A percentile compares a stretch with the other conserved stretches of the same genome.
Evolutionary conservation across 768 basidiomycete species (phyloP).

Genomic region (Cystobasidium ongulense): DNA sequence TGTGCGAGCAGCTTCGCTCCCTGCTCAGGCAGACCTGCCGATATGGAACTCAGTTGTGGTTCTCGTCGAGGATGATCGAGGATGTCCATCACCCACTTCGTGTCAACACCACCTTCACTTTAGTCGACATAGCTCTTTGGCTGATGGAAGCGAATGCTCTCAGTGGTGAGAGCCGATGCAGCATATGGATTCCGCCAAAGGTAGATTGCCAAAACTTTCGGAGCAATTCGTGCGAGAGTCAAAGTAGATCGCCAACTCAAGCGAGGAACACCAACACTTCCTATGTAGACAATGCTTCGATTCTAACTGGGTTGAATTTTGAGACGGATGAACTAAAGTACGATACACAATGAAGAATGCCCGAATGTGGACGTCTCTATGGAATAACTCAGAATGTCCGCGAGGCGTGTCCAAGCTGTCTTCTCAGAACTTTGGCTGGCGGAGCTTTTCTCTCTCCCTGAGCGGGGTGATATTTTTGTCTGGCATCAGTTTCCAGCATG

Average conservation of each 20-base stretch:
- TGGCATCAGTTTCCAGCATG: neutral
- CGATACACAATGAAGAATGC: too few species aligned
- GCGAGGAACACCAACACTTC: neutral
- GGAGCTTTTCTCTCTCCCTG: constrained; percentile 16
- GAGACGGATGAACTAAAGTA: neutral
- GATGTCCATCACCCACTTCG: constrained; percentile 16
- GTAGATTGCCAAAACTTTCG: neutral
- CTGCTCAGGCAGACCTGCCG: constrained; percentile 25
- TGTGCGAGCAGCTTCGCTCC: constrained; percentile 11
- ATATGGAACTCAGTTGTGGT: too few species aligned
- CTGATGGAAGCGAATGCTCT: neutral
- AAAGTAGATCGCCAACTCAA: neutral
- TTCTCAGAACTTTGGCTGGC: constrained; percentile 15
- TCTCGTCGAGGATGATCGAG: neutral
- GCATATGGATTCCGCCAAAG: neutral
- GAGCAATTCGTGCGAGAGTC: neutral
- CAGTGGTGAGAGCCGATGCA: neutral
- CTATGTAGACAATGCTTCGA: too few species aligned
- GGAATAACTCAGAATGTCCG: neutral
- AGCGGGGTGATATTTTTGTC: neutral
- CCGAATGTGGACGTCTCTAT: too few species aligned
- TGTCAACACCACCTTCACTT: constrained; percentile 22
- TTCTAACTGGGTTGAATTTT: neutral
- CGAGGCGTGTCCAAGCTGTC: neutral
- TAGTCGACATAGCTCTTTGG: constrained; percentile 6